phyloP scores from a whole-genome alignment of 805 yeast species.

The Hanseniaspora valbyensis region DNA sequence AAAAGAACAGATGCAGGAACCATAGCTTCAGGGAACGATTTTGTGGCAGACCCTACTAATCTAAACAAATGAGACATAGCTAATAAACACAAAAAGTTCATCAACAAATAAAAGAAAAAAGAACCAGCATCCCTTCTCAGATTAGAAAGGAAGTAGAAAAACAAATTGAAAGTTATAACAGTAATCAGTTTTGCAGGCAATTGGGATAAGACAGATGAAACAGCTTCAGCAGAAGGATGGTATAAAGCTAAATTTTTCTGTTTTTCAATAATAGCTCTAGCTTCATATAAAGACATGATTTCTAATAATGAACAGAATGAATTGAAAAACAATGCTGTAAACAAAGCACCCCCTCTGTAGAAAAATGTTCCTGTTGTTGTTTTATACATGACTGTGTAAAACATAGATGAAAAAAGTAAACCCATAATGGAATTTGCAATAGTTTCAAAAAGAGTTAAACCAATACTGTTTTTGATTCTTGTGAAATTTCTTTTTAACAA shows the following conservation, averaged over 20 bases:
- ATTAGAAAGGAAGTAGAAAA: slow-evolving; percentile 44
- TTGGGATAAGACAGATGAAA: slow-evolving; percentile 51
- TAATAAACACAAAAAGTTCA: slow-evolving; percentile 36
- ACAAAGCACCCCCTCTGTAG: slow-evolving; percentile 49
- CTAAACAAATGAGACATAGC: slow-evolving; percentile 46
- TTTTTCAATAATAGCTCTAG: slow-evolving; percentile 48
- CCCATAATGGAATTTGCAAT: slow-evolving; percentile 41
- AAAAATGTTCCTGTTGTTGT: slow-evolving; percentile 36
- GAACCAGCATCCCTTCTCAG: slow-evolving; percentile 43
- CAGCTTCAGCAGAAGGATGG: slow-evolving; percentile 54
- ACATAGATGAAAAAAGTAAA: slow-evolving; percentile 42
- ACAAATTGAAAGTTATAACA: slow-evolving; percentile 38
- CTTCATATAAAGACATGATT: slow-evolving; percentile 40
- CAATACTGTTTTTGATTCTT: slow-evolving; percentile 40
- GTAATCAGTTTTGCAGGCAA: slow-evolving; percentile 40
- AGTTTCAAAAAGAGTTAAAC: slow-evolving; percentile 32
- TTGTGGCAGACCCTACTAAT: slow-evolving; percentile 34
- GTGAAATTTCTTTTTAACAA: slow-evolving; percentile 36
- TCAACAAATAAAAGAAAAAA: slow-evolving; percentile 43
- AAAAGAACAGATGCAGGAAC: slow-evolving; percentile 36
- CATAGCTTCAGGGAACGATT: slow-evolving; percentile 34
- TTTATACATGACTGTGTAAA: slow-evolving; percentile 34
- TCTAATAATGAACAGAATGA: slow-evolving; percentile 53
- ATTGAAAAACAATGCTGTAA: slow-evolving; percentile 51
- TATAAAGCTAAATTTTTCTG: slow-evolving; percentile 49